Evolutionary conservation across 129 eudicot species (phyloP), one percentile per base, ranked within the genome.

Genomic region (Kitagawia praeruptora): DNA sequence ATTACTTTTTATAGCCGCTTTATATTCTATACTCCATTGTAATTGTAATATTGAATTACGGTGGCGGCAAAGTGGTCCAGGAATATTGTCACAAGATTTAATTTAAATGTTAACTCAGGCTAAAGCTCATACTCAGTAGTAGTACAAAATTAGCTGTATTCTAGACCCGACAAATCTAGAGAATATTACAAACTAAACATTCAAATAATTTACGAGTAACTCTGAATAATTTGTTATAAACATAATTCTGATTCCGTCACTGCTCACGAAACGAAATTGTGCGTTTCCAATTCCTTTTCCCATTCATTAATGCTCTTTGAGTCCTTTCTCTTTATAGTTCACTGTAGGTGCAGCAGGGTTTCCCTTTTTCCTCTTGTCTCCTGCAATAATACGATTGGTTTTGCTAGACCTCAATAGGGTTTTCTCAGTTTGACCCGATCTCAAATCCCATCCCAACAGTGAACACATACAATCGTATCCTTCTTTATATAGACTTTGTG

Each of bases 261-360:
- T 31, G 34, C 34, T 31, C 34, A 31, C 34, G 34, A 31, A 31
- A 31, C 34, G 34, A 31, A 31, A 31, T 31, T 31, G 37, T 34
- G 37, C 37, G 37, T 34, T 70, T 76, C 75, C 56, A 54, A 70
- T 56, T 81, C 70, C 72, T 15, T 78, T 67, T 76, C 48, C 54
- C 79, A 47, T 47, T 75, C 82, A 28, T 80, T 51, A n/a, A 54
- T 21, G 53, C 77, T 80, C 83, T 75, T 45, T 74, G 64, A 49
- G 56, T 58, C 75, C 25, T 28, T 76, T 61, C 47, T 27, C 41
- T 69, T 53, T 66, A 13, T 27, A 34, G 79, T 45, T 85, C 53
- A 85, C 80, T 82, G 83, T 85, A 82, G 83, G 77, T 73, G 51
- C 79, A 61, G 69, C 34, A 61, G 63, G 82, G 78, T 70, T 80